Evolutionary conservation across 192 early-diverging fungal genomes (phyloP), one percentile per base, ranked within the genome.

Genomic region (Coemansia sp.): DNA sequence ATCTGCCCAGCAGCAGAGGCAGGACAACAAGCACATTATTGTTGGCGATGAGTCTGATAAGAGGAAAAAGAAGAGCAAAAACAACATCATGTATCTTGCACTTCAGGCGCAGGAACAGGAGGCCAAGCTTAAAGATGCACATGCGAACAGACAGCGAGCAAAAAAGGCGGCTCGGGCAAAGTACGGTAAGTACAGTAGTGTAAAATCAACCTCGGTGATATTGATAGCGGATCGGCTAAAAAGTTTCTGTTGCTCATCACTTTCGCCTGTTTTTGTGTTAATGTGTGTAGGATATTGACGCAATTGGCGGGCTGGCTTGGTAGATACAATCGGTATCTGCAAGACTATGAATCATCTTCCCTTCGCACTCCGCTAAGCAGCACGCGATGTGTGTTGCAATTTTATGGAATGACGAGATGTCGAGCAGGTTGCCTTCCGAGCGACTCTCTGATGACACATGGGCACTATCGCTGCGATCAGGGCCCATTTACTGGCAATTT

Each of bases 81-180:
- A 92, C 78, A 93, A 93, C 64, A 86, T 92, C 64, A 89, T 92
- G 88, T 90, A 87, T 29, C 69, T 93, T 39, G 92, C 91, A 10
- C 84, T 86, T 51, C 88, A 91, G 69, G 88, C 92, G n/a, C 84
- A 88, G 58, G 87, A 85, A 22, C 89, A 87, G 61, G 87, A 89
- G 60, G 72, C 75, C 34, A 83, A 86, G 46, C 51, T 93, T 34
- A 84, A 84, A 24, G 90, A 91, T 61, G 72, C 78, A 9, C 86
- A 86, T 77, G 89, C 90, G 31, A 78, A 83, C 2, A 84, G 87
- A 61, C 79, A 84, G 20, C 84, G 77, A 32, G 86, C 89, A 12
- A 91, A 89, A 48, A 82, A 86, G 61, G 89, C 88, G 64, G 86
- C 90, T 1, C 84, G 85, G 31, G 76, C 83, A 22, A 88, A 89